Conservation (phyloP, 1,139 yeast genomes). For the Eremothecium sinecaudum region DNA sequence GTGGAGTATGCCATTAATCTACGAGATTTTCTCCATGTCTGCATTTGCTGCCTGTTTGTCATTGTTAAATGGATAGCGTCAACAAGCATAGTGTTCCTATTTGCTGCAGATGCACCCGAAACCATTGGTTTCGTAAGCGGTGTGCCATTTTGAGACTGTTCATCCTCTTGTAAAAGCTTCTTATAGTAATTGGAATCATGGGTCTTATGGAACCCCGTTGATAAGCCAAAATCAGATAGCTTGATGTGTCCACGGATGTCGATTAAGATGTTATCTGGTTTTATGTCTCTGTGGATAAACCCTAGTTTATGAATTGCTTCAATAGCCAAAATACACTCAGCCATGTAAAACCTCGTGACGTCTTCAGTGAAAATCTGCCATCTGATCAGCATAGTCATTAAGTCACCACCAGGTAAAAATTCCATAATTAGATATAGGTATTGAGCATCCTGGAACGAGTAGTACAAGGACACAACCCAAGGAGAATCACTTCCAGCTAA, state of each 20-base stretch:
- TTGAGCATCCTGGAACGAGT: conserved; percentile 72
- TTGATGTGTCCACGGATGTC: conserved; percentile 76
- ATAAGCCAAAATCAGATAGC: conserved; percentile 71
- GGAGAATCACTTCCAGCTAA: conserved; percentile 80
- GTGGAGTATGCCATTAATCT: conserved; percentile 97
- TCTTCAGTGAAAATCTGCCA: conserved; percentile 85
- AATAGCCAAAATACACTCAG: conserved; percentile 76
- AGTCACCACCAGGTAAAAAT: conserved; percentile 76
- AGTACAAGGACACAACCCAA: conserved; percentile 75
- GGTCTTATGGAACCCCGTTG: conserved; percentile 79
- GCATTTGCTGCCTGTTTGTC: conserved; percentile 94
- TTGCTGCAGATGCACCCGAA: conserved; percentile 11
- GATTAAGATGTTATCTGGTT: conserved; percentile 72
- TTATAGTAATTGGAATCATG: conserved; percentile 74
- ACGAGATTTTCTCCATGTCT: conserved; percentile 96
- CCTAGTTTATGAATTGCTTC: conserved; percentile 77
- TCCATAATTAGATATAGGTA: conserved; percentile 75
- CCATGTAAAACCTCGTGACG: conserved; percentile 75
- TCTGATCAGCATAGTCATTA: conserved; percentile 79
- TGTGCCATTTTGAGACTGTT: conserved; percentile 19
- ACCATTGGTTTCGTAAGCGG: conserved; percentile 17
- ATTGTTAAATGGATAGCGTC: conserved; percentile 93
- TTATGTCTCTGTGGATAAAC: conserved; percentile 73
- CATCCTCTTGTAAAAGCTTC: conserved; percentile 58
- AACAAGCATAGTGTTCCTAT: conserved; percentile 77